Base-by-base conservation (phyloP, 495 filamentous ascomycete genomes). In the Hypoxylon fuscum region DNA sequence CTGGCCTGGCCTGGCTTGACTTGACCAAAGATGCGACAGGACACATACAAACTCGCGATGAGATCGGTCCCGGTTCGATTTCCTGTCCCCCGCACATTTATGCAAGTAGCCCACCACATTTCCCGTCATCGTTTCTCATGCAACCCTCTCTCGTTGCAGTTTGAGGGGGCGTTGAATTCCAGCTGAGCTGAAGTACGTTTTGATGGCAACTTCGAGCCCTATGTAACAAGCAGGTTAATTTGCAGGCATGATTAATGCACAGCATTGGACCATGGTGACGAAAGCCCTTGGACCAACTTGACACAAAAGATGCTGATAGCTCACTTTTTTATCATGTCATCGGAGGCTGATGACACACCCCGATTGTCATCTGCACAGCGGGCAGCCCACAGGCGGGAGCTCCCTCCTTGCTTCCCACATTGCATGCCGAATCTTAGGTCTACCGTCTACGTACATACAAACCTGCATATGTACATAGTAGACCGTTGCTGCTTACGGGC, bases 31-130 rank as follows among this genome's bases (percentile, higher is more conserved):
- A 62, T 54, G 57, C 47, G 47, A 55, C 51, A 57, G 37, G n/a
- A n/a, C n/a, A 40, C 53, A 54, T 42, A 32, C 41, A 23, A 42
- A 48, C 62, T 66, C 48, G 63, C 63, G 52, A 66, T 66, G 63
- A 57, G 57, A 66, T 66, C 63, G 57, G 63, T 61, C 52, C 59
- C 64, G 64, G 64, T 64, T 68, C 68, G 65, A 64, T 68, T 65
- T 72, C 64, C 58, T 58, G 55, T 62, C 63, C 69, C 69, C 69
- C 66, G 62, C 66, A 72, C 64, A 69, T 59, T 57, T 55, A 69
- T 72, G 69, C 66, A 72, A 64, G 66, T 57, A 64, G 59, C 56
- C 57, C 62, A 66, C 66, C 56, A 59, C 59, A 58, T 66, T 59
- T 65, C 66, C 62, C 55, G 63, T 64, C 56, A 67, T 58, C 66